Percentiles rank a stretch among this genome's conserved stretches.
These are phyloP conservation scores for Mycosphaerelloides madeirae DNA, from an alignment of 2,329 filamentous ascomycete species.

Conservation along the genomic window DNA sequence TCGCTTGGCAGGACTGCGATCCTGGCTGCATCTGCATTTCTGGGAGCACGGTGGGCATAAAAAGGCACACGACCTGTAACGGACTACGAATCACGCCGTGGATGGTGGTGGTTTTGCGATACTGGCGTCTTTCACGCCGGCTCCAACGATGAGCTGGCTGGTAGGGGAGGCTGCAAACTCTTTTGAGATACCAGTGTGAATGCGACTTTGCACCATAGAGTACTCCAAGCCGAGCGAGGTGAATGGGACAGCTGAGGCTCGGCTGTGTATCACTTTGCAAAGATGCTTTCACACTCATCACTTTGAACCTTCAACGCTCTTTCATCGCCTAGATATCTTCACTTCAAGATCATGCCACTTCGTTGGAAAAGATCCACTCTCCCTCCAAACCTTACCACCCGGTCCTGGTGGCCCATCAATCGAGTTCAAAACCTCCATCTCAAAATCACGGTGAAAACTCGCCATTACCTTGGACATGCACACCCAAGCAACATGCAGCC, in stretches of 20 bases:
- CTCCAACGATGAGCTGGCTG: background rate
- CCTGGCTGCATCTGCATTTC: no score
- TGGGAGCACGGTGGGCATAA: no score
- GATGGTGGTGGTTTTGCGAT: no score
- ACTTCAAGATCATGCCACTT: conserved; percentile 11
- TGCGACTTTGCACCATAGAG: no score
- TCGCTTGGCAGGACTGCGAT: background rate
- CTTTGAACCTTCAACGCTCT: no score
- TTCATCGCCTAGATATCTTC: background rate
- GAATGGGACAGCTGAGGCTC: no score
- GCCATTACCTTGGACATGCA: conserved; percentile 7
- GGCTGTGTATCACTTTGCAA: no score
- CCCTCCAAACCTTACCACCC: conserved; percentile 4
- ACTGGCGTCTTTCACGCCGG: background rate
- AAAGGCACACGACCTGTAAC: no score
- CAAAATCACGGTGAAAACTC: conserved; percentile 5
- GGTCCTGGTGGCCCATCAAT: conserved; percentile 7
- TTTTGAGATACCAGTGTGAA: background rate
- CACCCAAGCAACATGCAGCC: conserved; percentile 7
- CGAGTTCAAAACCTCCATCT: conserved; percentile 5
- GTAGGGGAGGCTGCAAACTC: background rate
- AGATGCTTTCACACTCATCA: no score
- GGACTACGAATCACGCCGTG: no score
- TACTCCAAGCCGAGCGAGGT: no score
- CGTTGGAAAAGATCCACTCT: conserved; percentile 5